Percentiles rank a stretch among this genome's conserved stretches.
phyloP scores from a whole-genome alignment of 2,329 filamentous ascomycete species.

The Hypomyces perniciosus region DNA sequence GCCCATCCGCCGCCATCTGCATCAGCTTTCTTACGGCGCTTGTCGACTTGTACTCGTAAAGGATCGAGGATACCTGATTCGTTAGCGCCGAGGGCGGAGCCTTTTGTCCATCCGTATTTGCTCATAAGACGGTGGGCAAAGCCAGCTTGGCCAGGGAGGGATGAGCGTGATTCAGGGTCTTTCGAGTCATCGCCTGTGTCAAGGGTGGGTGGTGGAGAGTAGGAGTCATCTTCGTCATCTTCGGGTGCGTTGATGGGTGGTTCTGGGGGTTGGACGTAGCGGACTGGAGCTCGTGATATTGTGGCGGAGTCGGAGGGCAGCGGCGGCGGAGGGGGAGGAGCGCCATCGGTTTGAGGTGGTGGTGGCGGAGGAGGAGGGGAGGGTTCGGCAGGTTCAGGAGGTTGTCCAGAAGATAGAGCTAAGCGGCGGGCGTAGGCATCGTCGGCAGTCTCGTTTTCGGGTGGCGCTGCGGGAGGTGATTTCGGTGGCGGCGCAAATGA shows the following conservation, averaged over 20 bases:
- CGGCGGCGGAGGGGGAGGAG: conserved; percentile 28
- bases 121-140: conserved; percentile 85
- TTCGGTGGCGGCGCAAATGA: conserved; percentile 52
- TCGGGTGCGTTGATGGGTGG: conserved; percentile 21
- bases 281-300: conserved; percentile 73
- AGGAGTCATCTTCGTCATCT: conserved; percentile 36
- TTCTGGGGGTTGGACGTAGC: conserved; percentile 46
- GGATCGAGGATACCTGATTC: conserved; percentile 80
- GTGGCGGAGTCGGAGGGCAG: conserved; percentile 44
- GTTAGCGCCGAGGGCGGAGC: conserved; percentile 77
- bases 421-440: conserved; percentile 62
- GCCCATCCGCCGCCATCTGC: conserved; percentile 73
- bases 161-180: conserved; percentile 45
- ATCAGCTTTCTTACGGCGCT: conserved; percentile 72
- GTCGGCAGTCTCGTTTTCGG: conserved; percentile 59
- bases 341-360: conserved; percentile 22
- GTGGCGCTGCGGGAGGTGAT: conserved; percentile 39
- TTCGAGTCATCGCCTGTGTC: conserved; percentile 36
- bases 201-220: conserved; percentile 42
- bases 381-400: too few relatives aligned
- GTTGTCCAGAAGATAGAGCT: conserved; percentile 45
- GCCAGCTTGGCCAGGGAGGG: conserved; percentile 70
- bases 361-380: conserved; percentile 25
- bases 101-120: conserved; percentile 91
- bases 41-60: conserved; percentile 77